Evolutionary conservation across 2,329 filamentous ascomycete genomes (phyloP), one percentile per base, ranked within the genome.

Genomic region (Exophiala sp.): DNA sequence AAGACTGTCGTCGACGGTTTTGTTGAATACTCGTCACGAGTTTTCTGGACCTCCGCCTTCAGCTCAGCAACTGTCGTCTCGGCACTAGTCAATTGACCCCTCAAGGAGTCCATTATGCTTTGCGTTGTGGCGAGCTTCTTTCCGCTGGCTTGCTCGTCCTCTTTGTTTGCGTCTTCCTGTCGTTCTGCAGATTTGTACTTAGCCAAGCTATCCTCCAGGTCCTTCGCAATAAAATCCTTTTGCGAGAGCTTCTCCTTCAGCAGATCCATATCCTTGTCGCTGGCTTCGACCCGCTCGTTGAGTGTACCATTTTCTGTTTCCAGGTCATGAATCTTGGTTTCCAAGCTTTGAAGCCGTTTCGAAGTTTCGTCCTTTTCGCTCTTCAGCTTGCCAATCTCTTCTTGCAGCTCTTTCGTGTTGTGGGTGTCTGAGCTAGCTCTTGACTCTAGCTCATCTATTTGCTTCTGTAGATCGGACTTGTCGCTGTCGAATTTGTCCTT

Each of bases 121-220:
- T 82, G 78, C 47, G 84, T 67, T 1, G 81, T 80, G 21, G 76
- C 73, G 21, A 76, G 68, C 14, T 76, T 75, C 68, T 83, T 83
- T 58, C 81, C 76, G 45, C 72, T 73, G 6, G 65, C 59, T 34
- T 68, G 64, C 52, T 71, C 70, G 39, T 70, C 66, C 48, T 69
- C 65, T 29, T 69, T 47, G 39, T 48, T 46, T 35, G 51, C 36
- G 35, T 54, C 51, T 41, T 60, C 47, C 32, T 65, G 58, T 34
- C 55, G 54, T 48, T 62, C 62, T 16, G 57, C 57, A 21, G 47
- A 50, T 47, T 60, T 61, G 35, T 62, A 58, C 40, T 52, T 53
- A 32, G 62, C 60, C 16, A 65, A 41, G 6, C 60, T 61, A 39
- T 63, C 61, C 38, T 65, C 63, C 10, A 65, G 60, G 38, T 63